Base-by-base conservation (phyloP, 768 basidiomycete species). In the Hortiboletus flavorubellus region DNA sequence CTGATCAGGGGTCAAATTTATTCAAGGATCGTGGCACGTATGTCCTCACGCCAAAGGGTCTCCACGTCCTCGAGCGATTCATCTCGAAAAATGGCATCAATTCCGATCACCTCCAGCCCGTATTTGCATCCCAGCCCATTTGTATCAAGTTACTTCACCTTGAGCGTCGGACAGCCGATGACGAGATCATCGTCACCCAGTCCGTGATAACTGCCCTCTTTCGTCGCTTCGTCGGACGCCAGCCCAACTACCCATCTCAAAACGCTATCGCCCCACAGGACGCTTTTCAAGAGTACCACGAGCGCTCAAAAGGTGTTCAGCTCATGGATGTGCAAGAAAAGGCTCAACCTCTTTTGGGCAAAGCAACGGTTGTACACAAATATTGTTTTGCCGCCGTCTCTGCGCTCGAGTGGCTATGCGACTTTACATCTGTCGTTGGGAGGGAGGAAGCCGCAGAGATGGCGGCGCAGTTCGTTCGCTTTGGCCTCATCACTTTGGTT, bases 1-100 rank as follows among this genome's bases (percentile, higher is more conserved):
- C 91, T 16, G 97, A 99, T 74, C 88, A 89, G 34, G 79, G 81
- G 23, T 89, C 89, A 15, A 87, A 88, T 63, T 80, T 91, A 39
- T 99, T 99, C 87, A 98, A 98, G 76, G 97, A 99, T 64, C 89
- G 97, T 50, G 96, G 96, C 56, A 89, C 98, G 55, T 99, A 94
- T 75, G 82, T 87, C 66, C 81, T 97, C 68, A 98, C 97, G 12
- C 92, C 97, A 15, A 99, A 99, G 76, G 97, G 97, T 49, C 86
- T 98, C 49, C 97, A 99, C 66, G 91, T 99, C 65, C 86, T 99
- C 60, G 97, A 99, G 69, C 87, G 97, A n/a, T 99, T 99, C 80
- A 97, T 98, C 78, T 90, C 88, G 72, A 98, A 96, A 80, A 98
- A 99, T 71, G 97, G 97, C 64, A 98, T 99, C 76, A 92, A 88